These are phyloP conservation scores for Heliosperma pusillum DNA, from an alignment of 148 eudicot species.

Conservation along the genomic window DNA sequence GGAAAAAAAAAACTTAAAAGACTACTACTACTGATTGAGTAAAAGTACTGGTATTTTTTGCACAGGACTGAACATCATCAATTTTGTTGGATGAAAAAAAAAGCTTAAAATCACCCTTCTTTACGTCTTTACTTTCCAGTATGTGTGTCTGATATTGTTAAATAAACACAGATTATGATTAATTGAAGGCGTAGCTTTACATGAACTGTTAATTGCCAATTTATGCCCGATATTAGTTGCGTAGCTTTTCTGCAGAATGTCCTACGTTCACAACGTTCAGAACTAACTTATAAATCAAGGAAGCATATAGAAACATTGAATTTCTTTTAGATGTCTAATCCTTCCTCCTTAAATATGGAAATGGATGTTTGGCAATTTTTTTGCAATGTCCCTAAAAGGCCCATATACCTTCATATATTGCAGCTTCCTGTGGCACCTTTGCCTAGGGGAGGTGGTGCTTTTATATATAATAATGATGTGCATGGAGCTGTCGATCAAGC, in stretches of 20 bases:
- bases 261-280: neutral
- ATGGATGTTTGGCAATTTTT: neutral
- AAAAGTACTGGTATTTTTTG: neutral
- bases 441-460: conserved; percentile 41
- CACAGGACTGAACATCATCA: neutral
- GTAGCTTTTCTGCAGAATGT: neutral
- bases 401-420: conserved; percentile 12
- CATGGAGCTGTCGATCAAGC: conserved; percentile 37
- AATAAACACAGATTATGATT: no score
- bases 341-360: neutral
- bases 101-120: no score
- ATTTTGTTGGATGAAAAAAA: no score
- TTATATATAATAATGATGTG: conserved; percentile 37
- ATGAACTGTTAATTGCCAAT: no score
- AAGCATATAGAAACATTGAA: neutral
- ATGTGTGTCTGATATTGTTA: no score
- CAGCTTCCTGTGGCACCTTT: conserved; percentile 75
- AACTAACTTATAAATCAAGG: neutral
- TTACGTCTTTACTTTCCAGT: no score
- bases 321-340: neutral
- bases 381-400: conserved; percentile 4
- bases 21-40: no score
- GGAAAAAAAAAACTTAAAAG: neutral
- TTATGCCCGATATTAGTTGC: neutral
- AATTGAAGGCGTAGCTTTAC: no score